A percentile compares a stretch with the other conserved stretches of the same genome.
phyloP scores from a whole-genome alignment of 176 grass and related monocot species.

The Musa beccarii region DNA sequence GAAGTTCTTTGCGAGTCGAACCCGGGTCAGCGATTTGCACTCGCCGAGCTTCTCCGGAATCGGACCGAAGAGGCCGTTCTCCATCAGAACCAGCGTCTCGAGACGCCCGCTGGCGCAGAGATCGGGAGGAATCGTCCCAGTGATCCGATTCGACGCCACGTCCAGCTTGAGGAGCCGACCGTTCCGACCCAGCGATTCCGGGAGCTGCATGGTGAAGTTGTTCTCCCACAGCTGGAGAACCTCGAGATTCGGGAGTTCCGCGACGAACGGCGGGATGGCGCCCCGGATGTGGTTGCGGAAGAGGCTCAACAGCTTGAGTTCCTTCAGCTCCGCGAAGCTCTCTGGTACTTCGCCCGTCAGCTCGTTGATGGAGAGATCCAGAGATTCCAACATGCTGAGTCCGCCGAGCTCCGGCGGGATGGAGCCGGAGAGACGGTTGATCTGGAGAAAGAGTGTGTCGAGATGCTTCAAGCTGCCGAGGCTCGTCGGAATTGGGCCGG shows the following conservation, averaged over 20 bases:
- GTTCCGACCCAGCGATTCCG: conserved; percentile 36
- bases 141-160: conserved; percentile 56
- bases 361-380: conserved; percentile 79
- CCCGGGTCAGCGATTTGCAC: conserved; percentile 52
- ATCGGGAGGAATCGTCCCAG: conserved; percentile 35
- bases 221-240: conserved; percentile 66
- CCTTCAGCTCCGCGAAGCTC: conserved; percentile 26
- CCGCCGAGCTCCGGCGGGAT: conserved; percentile 43
- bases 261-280: conserved; percentile 42
- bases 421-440: conserved; percentile 46
- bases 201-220: conserved; percentile 65
- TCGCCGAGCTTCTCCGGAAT: conserved; percentile 51
- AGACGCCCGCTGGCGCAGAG: conserved; percentile 44
- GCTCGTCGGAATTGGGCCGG: conserved; percentile 42
- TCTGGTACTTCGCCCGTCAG: conserved; percentile 54
- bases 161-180: conserved; percentile 43
- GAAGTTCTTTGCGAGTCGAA: conserved; percentile 60
- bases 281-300: conserved; percentile 69
- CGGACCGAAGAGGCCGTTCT: conserved; percentile 64
- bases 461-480: conserved; percentile 36
- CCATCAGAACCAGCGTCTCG: conserved; percentile 57
- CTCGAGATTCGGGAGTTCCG: conserved; percentile 42
- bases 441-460: conserved; percentile 57
- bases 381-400: conserved; percentile 29
- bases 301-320: conserved; percentile 49